Evolutionary conservation across 768 basidiomycete species (phyloP).

Genomic region (Lactarius hatsudake): DNA sequence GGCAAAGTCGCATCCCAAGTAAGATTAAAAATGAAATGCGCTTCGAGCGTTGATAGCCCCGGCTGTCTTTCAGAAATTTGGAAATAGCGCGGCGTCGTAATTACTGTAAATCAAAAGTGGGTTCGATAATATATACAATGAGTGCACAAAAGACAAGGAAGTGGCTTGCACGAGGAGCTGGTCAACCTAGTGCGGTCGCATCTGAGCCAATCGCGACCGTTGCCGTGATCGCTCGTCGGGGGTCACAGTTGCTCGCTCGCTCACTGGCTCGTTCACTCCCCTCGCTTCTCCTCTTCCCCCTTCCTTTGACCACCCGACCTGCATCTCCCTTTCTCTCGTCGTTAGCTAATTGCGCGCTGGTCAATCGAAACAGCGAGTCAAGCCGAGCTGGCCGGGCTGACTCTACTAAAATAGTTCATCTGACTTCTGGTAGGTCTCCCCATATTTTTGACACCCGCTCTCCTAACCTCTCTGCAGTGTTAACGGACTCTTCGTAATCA

Average conservation of each 20-base stretch:
- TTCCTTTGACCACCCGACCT: slow-evolving; percentile 9
- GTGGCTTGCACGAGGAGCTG: background rate
- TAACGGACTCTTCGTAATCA: slow-evolving; percentile 13
- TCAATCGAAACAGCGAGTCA: background rate
- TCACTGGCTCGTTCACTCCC: slow-evolving; percentile 5
- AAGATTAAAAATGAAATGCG: background rate
- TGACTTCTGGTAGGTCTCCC: slow-evolving; percentile 1
- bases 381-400: background rate
- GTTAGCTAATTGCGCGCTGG: background rate
- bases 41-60: background rate
- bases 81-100: background rate
- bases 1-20: background rate
- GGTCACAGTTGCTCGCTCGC: background rate
- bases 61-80: background rate
- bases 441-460: background rate
- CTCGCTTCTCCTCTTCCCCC: background rate
- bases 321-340: background rate
- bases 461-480: background rate
- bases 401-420: slow-evolving; percentile 10
- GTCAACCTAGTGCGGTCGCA: slow-evolving; percentile 2
- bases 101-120: background rate
- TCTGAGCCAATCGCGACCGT: slow-evolving; percentile 26
- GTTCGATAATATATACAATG: background rate
- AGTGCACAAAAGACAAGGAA: background rate
- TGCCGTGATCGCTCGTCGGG: slow-evolving; percentile 23